Evolutionary conservation across 768 basidiomycete genomes (phyloP), one percentile per base, ranked within the genome.

Genomic region (Gyrodon lividus): DNA sequence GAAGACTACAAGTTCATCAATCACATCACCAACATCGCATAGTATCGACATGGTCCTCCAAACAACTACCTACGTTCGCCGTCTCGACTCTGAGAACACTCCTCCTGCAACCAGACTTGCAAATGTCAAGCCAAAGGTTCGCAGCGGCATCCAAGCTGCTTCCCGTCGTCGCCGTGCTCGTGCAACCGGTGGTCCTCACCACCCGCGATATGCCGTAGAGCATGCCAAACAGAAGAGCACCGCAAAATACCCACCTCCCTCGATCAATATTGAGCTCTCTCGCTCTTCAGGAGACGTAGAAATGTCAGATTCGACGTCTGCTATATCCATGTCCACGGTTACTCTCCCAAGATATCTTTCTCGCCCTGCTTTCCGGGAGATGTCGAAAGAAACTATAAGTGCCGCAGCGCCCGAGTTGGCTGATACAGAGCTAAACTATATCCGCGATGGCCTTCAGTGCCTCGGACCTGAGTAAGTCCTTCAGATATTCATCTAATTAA

Each of bases 101-200:
- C 72, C 71, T 14, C 70, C 69, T 2, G 45, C 56, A 6, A 4
- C 51, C 39, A 55, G 35, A 20, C 49, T 26, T 2, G 8, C 55
- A 0, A 48, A 34, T 5, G 5, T 50, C 19, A 60, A 56, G 33
- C 37, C 45, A 20, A 66, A 61, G 19, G 59, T 65, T 4, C 67
- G 51, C 1, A 63, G 56, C 9, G 67, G 67, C 31, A 69, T 69
- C 4, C 67, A 70, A 20, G 69, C 57, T 1, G 67, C 70, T 0
- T 60, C 71, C 14, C 72, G 68, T 45, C 73, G 76, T 10, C 72
- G 77, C 28, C 72, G 77, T n/a, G 66, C 64, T 16, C 72, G 72
- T 33, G 55, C 59, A 5, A 61, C 62, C 6, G 68, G 68, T 5
- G 62, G 61, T 9, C 49, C 63, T 1, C 55, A 63, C 24, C 64